A percentile compares a stretch with the other conserved stretches of the same genome.
Evolutionary conservation across 306 rosid species (phyloP).

Genomic region (Medicago arabica): DNA sequence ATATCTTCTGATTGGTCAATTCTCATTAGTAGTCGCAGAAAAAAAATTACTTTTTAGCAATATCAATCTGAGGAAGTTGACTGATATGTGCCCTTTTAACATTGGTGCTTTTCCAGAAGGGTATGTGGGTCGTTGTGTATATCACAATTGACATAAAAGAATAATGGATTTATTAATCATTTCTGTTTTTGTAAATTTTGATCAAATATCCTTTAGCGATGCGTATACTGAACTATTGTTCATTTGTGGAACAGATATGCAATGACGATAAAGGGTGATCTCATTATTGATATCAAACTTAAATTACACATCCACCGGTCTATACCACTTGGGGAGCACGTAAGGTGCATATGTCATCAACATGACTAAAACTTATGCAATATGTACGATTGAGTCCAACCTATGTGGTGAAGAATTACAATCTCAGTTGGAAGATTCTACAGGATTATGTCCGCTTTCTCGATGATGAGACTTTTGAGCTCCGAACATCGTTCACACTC

Average conservation of each 20-base stretch:
- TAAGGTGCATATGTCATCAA: constrained; percentile 89
- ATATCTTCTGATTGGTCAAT: constrained; percentile 88
- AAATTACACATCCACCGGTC: too few species aligned
- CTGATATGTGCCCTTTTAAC: constrained; percentile 95
- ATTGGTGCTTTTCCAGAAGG: constrained; percentile 97
- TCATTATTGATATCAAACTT: too few species aligned
- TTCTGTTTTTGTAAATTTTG: constrained; percentile 59
- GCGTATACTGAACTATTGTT: constrained; percentile 23
- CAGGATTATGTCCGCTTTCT: too few species aligned
- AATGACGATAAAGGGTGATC: too few species aligned
- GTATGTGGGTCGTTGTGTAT: too few species aligned
- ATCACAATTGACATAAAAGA: too few species aligned
- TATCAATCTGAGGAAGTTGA: constrained; percentile 89
- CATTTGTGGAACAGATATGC: constrained; percentile 71
- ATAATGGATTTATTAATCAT: too few species aligned
- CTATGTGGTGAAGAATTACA: too few species aligned
- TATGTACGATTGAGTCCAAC: constrained; percentile 74
- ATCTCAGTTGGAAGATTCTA: too few species aligned
- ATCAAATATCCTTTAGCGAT: constrained; percentile 8
- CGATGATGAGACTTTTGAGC: too few species aligned
- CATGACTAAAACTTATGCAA: constrained; percentile 90
- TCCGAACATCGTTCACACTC: too few species aligned
- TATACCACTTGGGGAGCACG: constrained; percentile 88
- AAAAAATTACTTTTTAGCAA: constrained; percentile 86
- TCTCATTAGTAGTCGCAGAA: constrained; percentile 88